Evolutionary conservation across 306 rosid species (phyloP), one percentile per base, ranked within the genome.

Genomic region (Dalbergia oliveri): DNA sequence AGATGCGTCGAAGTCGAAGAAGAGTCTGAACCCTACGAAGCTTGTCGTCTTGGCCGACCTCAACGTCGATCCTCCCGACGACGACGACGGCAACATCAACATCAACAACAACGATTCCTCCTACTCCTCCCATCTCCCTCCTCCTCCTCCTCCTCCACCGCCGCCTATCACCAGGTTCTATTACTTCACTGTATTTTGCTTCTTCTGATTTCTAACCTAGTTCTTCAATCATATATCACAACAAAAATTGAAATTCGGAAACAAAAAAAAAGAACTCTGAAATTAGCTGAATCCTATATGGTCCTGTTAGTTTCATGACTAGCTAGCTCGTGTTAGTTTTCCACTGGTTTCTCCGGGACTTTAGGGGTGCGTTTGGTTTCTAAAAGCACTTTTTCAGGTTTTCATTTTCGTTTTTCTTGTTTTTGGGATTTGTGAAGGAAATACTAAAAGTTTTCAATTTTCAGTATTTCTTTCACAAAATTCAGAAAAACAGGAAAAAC

Each of bases 11-110:
- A 84, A 79, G 26, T 37, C 67, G 31, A 26, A 26, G 8, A 81
- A 80, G 83, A 3, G 43, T 43, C 57, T 57, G 18, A 83, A 57
- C 68, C 86, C 82, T 16, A 68, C 90, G 18, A 91, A 89, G 82
- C 51, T 88, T 67, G 86, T 87, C 66, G 85, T 91, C 73, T 83
- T 94, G 58, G 92, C 98, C 6, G 94, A 94, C 88, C 98, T 93
- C 68, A 93, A 93, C 88, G 84, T 85, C 73, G 94, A 91, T 69
- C 98, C 97, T 49, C 93, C 81, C 23, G 95, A 92, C 71, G 86
- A 73, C 9, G 91, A 88, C 9, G 88, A 81, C 60, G 8, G 1
- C 60, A 8, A 1, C 60, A 44, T 3, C 50, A 44, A 44, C 13
- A 1, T 26, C 31, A 26, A 26, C 31, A 26, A 26, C 31, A 5